A percentile compares a stretch with the other conserved stretches of the same genome.
These are phyloP conservation scores for Celoporthe dispersa DNA, from an alignment of 2,329 filamentous ascomycete species.

Conservation along the genomic window DNA sequence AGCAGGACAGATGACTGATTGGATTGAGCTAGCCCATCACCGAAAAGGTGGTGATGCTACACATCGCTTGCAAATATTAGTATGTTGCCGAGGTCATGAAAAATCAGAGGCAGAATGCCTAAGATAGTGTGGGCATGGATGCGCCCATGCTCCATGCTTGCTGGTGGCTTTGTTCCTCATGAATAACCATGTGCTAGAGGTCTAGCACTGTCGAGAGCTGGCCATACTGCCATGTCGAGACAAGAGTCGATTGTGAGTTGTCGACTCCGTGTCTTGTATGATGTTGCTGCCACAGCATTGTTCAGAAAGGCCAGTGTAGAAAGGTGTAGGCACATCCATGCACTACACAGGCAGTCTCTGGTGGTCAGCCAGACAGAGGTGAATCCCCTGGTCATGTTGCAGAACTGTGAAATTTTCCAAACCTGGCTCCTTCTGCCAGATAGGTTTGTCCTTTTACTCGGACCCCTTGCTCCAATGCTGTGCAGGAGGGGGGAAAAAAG, in stretches of 20 bases:
- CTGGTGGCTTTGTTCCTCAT: neutral
- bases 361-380: neutral
- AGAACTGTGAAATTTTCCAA: neutral
- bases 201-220: neutral
- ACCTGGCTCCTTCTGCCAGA: neutral
- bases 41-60: slow-evolving; percentile 14
- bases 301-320: neutral
- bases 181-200: neutral
- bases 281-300: neutral
- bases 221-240: neutral
- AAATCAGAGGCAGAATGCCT: slow-evolving; percentile 11
- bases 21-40: neutral
- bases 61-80: slow-evolving; percentile 21
- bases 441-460: neutral
- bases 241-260: neutral
- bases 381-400: neutral
- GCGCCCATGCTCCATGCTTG: neutral
- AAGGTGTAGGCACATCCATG: neutral
- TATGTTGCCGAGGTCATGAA: slow-evolving; percentile 3
- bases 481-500: neutral
- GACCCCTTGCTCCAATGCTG: neutral
- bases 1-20: neutral
- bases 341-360: neutral
- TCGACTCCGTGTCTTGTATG: neutral
- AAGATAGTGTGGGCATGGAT: neutral